Evolutionary conservation across 2,329 filamentous ascomycete species (phyloP).

Genomic region (Stenocarpella maydis): DNA sequence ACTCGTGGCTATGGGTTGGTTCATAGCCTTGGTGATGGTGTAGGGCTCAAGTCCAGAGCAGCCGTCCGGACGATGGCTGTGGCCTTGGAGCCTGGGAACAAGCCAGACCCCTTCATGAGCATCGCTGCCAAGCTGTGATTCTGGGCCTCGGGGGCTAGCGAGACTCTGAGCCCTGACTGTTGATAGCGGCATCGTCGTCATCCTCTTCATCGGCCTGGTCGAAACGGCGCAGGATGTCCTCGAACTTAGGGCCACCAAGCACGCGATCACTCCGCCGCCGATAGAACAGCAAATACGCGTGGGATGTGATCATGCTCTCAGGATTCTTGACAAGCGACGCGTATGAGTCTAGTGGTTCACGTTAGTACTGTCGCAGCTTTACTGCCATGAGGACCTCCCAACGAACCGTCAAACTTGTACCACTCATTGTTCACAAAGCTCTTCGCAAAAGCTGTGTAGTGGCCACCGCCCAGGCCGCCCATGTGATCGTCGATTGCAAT

Average conservation of each 20-base stretch:
- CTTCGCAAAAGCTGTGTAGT: slow-evolving; percentile 94
- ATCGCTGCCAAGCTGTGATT: slow-evolving; percentile 18
- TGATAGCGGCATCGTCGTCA: slow-evolving; percentile 31
- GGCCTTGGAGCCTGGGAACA: slow-evolving; percentile 5
- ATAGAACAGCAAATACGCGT: slow-evolving; percentile 96
- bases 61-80: slow-evolving; percentile 8
- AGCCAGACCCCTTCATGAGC: background rate
- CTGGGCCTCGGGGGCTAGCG: slow-evolving; percentile 26
- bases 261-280: slow-evolving; percentile 80
- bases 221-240: slow-evolving; percentile 65
- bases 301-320: slow-evolving; percentile 71
- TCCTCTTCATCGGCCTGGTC: slow-evolving; percentile 16
- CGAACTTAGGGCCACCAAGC: slow-evolving; percentile 81
- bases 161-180: slow-evolving; percentile 32
- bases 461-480: slow-evolving; percentile 90
- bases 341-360: slow-evolving; percentile 70
- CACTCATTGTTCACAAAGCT: slow-evolving; percentile 90
- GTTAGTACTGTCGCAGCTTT: background rate
- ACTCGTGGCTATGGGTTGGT: background rate
- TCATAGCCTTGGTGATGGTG: background rate
- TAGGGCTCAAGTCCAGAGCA: background rate
- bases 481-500: slow-evolving; percentile 97
- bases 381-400: background rate
- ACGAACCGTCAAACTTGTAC: slow-evolving; percentile 96
- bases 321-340: slow-evolving; percentile 70